Percentiles rank a stretch among this genome's conserved stretches.
These are phyloP conservation scores for Syncephalastrum sp. DNA, from an alignment of 371 early-diverging fungal genomes.

Conservation along the genomic window DNA sequence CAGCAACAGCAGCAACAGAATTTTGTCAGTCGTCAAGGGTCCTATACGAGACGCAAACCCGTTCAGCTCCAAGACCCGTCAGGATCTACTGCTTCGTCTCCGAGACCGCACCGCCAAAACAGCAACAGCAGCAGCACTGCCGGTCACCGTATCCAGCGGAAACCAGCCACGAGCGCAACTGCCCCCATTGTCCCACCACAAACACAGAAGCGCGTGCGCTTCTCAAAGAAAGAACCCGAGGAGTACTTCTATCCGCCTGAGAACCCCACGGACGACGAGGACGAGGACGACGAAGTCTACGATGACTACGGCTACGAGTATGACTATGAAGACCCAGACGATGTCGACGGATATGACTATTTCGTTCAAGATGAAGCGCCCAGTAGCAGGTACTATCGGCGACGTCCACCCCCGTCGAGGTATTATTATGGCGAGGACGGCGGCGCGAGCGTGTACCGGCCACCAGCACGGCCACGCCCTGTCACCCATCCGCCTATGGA, in stretches of 20 bases:
- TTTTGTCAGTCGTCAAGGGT: background rate
- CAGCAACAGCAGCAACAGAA: background rate
- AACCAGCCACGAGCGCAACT: background rate
- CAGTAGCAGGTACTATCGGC: too few relatives aligned
- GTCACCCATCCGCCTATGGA: too few relatives aligned
- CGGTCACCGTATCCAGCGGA: constrained; percentile 2
- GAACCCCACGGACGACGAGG: background rate
- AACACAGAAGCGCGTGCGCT: background rate
- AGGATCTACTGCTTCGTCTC: background rate
- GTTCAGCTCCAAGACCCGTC: background rate
- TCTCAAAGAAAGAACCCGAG: constrained; percentile 2
- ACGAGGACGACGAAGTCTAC: background rate
- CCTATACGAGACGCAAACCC: constrained; percentile 2
- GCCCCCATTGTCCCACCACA: background rate
- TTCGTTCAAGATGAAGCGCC: background rate
- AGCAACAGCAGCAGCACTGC: background rate
- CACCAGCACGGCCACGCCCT: too few relatives aligned
- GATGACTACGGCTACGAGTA: background rate
- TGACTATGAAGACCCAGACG: background rate
- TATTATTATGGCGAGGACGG: too few relatives aligned
- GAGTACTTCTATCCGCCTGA: background rate
- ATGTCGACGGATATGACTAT: background rate
- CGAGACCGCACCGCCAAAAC: background rate
- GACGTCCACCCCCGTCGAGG: too few relatives aligned
- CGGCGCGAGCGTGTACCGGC: too few relatives aligned